Base-by-base conservation (phyloP, 768 basidiomycete species). In the Pisolithus tinctorius region DNA sequence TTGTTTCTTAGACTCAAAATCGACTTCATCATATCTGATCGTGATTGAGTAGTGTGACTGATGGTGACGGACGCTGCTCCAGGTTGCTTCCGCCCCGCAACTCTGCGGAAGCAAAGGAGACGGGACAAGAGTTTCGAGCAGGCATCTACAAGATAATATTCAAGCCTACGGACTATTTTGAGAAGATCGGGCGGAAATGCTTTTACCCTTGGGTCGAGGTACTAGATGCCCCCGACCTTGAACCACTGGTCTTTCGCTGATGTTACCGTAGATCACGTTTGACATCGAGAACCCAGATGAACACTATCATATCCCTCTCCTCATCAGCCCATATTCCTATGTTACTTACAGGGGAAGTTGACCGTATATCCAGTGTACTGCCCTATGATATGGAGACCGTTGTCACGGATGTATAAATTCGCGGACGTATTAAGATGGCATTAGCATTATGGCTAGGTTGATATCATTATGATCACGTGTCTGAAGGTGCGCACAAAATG, bases 151-250 rank as follows among this genome's bases (percentile, higher is more conserved):
- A 91, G 69, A 78, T 95, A 57, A 74, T 83, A 16, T 95, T 96
- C 74, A 79, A 83, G 63, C 89, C 88, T 2, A 84, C 84, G 55
- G 78, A 82, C 8, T 94, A 94, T 68, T 94, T 94, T 62, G 80
- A 84, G 36, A 68, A 59, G 25, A 78, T 75, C 0, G 76, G 73
- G 16, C 75, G 81, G 43, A 72, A 79, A 51, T 86, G 85, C 6
- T 95, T 96, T 63, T 95, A 93, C 70, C 93, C 93, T 3, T 84
- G 83, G 77, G 85, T 95, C 6, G 93, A 96, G 78, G 93, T 92
- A 58, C 50, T 74, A 58, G 6, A 29, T 13, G 4, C 11, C 20
- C 20, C 20, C 20, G 8, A 20, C 42, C 48, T 5, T 16, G 37
- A 49, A 27, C 41, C 45, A n/a, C n/a, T 27, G 43, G 40, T 7